Conservation (phyloP, 2,329 filamentous ascomycete genomes). For the Botrytis fabae region DNA sequence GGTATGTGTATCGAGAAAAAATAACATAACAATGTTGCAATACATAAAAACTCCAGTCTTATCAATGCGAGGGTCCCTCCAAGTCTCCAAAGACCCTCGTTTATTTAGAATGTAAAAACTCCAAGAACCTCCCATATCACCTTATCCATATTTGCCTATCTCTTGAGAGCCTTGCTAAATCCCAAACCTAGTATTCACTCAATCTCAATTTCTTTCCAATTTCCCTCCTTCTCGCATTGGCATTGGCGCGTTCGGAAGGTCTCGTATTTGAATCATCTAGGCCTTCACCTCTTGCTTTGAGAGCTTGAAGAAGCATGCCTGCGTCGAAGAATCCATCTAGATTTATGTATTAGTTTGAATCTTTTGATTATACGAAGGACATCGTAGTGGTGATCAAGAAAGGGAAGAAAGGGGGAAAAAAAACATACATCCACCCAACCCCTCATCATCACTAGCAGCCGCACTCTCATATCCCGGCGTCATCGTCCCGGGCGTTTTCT, state of each 20-base stretch:
- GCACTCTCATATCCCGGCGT: constrained; percentile 69
- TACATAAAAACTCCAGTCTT: not conserved
- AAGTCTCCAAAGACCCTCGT: no score
- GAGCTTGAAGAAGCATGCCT: constrained; percentile 86
- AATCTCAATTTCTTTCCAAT: constrained; percentile 73
- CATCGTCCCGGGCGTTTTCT: constrained; percentile 50
- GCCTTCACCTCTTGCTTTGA: constrained; percentile 68
- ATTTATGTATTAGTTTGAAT: not conserved
- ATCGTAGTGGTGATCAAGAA: not conserved
- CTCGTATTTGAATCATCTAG: constrained; percentile 49
- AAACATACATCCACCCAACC: constrained; percentile 86
- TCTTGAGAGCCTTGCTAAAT: not conserved
- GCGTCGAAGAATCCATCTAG: constrained; percentile 97
- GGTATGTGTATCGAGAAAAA: not conserved
- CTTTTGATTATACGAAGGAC: not conserved
- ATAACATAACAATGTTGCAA: not conserved
- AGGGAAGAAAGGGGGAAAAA: constrained; percentile 3
- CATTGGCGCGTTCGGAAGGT: constrained; percentile 59
- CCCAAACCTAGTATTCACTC: constrained; percentile 55
- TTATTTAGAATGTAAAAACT: no score
- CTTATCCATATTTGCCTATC: not conserved
- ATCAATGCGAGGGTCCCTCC: no score
- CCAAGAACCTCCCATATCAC: not conserved
- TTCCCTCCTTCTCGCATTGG: constrained; percentile 60
- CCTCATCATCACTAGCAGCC: constrained; percentile 78